Evolutionary conservation across 2,329 filamentous ascomycete genomes (phyloP), one percentile per base, ranked within the genome.

Genomic region (Ophiostoma australiae): DNA sequence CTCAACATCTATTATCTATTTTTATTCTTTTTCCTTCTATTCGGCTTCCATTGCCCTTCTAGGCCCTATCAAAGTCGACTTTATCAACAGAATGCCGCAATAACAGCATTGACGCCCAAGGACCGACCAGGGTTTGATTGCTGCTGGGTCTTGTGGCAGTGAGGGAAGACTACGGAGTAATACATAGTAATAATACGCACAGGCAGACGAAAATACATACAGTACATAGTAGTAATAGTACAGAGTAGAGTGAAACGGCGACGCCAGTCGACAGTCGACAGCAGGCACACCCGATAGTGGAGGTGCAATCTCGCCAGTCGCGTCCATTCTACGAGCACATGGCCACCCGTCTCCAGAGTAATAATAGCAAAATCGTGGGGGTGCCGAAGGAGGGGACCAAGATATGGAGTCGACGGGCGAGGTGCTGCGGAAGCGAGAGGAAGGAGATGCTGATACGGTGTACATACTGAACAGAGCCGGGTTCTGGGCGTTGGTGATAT

Each of bases 271-370:
- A 35, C 15, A 13, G 31, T 17, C 8, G 23, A 61, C n/a, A 31
- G 23, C 27, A 31, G 27, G 27, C 27, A 31, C 27, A 31, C 27
- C 15, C 15, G 13, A 61, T 35, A 35, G 58, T 65, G 58, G 58
- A 65, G 58, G 31, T 13, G 31, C 31, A 65, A 65, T 65, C 58
- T 65, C 58, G 63, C 61, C 63, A 66, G 63, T 37, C 33, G 27
- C 61, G 61, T 65, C 61, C 61, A 66, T 20, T 66, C 11, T 61
- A 6, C 8, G 35, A 35, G 33, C 63, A 66, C 63, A 66, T 66
- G 63, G 63, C 63, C 31, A 65, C 33, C 61, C 61, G 61, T 37
- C 63, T 37, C 35, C 63, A 66, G 63, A 39, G 33, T 6, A 35
- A 63, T 4, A 4, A 15, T 13, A 31, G 27, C 23, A 63, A 35